phyloP scores from a whole-genome alignment of 192 early-diverging fungal genomes.

The Coemansia sp. region DNA sequence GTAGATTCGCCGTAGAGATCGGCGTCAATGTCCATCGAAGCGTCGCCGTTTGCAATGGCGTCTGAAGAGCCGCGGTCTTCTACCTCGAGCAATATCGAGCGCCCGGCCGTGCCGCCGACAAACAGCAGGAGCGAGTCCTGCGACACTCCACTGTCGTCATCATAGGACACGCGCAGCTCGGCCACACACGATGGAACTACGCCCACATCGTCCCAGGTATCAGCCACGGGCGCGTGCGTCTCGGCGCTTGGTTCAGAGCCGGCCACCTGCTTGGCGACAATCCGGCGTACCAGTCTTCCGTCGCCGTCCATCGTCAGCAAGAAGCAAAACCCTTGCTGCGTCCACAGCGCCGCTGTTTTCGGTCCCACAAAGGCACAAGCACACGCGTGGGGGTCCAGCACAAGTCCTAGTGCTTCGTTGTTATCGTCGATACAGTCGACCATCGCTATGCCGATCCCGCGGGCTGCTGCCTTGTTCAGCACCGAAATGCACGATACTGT shows the following conservation, averaged over 20 bases:
- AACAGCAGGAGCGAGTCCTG: constrained; percentile 33
- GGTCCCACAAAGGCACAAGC: constrained; percentile 68
- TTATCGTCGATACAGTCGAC: constrained; percentile 56
- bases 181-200: constrained; percentile 40
- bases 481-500: constrained; percentile 59
- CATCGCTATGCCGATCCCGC: constrained; percentile 65
- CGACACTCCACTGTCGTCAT: constrained; percentile 21
- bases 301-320: constrained; percentile 70
- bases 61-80: not conserved
- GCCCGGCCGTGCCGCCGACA: constrained; percentile 41
- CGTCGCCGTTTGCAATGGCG: not conserved
- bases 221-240: constrained; percentile 17
- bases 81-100: constrained; percentile 46
- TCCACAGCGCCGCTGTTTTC: constrained; percentile 72
- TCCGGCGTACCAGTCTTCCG: constrained; percentile 80
- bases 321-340: constrained; percentile 74
- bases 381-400: constrained; percentile 67
- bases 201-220: constrained; percentile 37
- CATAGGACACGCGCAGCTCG: constrained; percentile 20
- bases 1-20: constrained; percentile 32
- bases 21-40: constrained; percentile 33
- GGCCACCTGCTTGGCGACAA: constrained; percentile 59
- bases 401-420: constrained; percentile 65
- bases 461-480: constrained; percentile 76
- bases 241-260: constrained; percentile 21